These are phyloP conservation scores for Sicyos edulis DNA, from an alignment of 306 rosid genomes.

Conservation along the genomic window DNA sequence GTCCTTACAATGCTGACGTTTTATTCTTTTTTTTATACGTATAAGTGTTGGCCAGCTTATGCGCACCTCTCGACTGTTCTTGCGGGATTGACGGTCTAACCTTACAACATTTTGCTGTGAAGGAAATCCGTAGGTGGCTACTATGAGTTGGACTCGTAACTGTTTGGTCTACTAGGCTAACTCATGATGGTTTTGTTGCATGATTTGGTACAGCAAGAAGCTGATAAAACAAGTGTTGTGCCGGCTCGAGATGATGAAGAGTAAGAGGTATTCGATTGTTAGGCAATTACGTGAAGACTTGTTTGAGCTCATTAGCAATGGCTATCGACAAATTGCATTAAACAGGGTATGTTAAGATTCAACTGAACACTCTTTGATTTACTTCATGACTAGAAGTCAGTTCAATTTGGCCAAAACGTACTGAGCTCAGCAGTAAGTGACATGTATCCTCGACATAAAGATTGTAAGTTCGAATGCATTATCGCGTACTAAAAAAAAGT, in stretches of 20 bases:
- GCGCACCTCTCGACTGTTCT: too few relatives aligned
- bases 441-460: too few relatives aligned
- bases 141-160: too few relatives aligned
- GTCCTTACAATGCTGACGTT: background rate
- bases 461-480: too few relatives aligned
- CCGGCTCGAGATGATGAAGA: conserved; percentile 53
- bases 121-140: too few relatives aligned
- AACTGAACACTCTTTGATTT: background rate
- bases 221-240: conserved; percentile 39
- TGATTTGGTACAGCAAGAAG: conserved; percentile 46
- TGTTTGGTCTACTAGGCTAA: too few relatives aligned
- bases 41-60: too few relatives aligned
- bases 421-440: too few relatives aligned
- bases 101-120: too few relatives aligned
- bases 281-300: conserved; percentile 51
- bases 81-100: too few relatives aligned
- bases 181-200: background rate
- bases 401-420: too few relatives aligned
- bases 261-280: conserved; percentile 46
- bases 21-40: background rate
- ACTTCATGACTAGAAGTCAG: background rate
- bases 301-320: conserved; percentile 45
- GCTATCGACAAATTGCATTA: conserved; percentile 47
- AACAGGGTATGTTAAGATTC: conserved; percentile 35
- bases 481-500: too few relatives aligned